A percentile compares a stretch with the other conserved stretches of the same genome.
These are phyloP conservation scores for Fabrea salina DNA, from an alignment of 169 alveolate species.

Conservation along the genomic window DNA sequence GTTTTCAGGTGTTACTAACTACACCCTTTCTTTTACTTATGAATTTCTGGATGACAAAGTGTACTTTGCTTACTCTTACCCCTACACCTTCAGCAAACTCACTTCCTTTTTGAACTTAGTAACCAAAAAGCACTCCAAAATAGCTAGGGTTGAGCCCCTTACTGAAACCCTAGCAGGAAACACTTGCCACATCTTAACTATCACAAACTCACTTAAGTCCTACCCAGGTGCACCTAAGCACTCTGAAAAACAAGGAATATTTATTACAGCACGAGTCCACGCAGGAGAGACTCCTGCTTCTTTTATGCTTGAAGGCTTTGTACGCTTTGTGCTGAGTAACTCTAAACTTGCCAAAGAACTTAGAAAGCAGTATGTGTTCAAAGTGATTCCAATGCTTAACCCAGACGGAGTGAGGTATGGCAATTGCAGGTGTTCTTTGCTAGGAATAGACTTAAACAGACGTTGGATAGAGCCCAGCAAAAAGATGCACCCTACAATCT, in stretches of 20 bases:
- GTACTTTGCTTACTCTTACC: conserved; percentile 80
- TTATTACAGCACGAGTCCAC: conserved; percentile 83
- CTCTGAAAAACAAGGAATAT: conserved; percentile 36
- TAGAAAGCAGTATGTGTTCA: conserved; percentile 64
- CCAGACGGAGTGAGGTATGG: conserved; percentile 72
- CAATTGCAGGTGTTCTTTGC: conserved; percentile 52
- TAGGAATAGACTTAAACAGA: conserved; percentile 70
- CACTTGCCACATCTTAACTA: conserved; percentile 70
- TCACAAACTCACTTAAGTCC: conserved; percentile 35
- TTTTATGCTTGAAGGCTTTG: conserved; percentile 79
- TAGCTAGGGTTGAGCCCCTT: conserved; percentile 18
- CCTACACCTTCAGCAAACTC: conserved; percentile 77
- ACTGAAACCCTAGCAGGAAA: conserved; percentile 85
- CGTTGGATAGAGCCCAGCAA: conserved; percentile 61
- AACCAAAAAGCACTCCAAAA: conserved; percentile 28
- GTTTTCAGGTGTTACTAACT: conserved; percentile 35
- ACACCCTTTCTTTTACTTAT: conserved; percentile 67
- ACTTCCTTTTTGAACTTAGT: conserved; percentile 45
- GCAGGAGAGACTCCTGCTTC: conserved; percentile 87
- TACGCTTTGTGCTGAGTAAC: conserved; percentile 44
- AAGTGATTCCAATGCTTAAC: conserved; percentile 69
- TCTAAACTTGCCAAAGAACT: conserved; percentile 60
- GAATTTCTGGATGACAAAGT: conserved; percentile 63
- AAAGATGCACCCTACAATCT: conserved; percentile 71
- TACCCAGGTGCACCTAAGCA: not conserved